Conservation (phyloP, 2,329 filamentous ascomycete genomes). For the Leptographium flavum region DNA sequence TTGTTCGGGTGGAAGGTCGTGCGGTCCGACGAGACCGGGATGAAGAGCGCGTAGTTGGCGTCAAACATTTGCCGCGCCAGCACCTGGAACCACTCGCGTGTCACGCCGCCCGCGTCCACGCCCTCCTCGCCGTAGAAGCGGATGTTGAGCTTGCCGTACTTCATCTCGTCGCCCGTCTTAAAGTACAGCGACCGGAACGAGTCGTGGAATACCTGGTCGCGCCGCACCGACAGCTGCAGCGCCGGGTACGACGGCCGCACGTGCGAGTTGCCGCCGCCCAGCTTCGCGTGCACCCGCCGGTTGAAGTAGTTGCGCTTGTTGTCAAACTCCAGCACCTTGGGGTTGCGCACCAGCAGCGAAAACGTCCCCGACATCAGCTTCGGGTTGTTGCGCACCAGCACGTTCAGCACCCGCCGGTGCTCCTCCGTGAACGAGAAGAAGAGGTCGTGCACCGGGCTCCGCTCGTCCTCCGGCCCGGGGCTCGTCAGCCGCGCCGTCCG, state of each 20-base stretch:
- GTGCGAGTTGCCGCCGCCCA: constrained; percentile 35
- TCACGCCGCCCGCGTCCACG: constrained; percentile 93
- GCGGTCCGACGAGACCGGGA: constrained; percentile 87
- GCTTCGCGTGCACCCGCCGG: constrained; percentile 65
- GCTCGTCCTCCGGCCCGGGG: constrained; percentile 50
- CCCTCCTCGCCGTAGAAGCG: constrained; percentile 96
- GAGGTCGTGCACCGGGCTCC: constrained; percentile 49
- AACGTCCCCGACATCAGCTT: constrained; percentile 98
- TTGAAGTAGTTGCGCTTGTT: constrained; percentile 99
- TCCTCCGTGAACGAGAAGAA: constrained; percentile 98
- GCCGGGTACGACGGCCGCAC: constrained; percentile 55
- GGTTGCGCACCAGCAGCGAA: constrained; percentile 90
- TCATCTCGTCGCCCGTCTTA: constrained; percentile 94
- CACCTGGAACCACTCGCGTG: constrained; percentile 97
- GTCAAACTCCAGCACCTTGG: constrained; percentile 96
- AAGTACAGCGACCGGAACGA: constrained; percentile 98
- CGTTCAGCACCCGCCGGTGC: constrained; percentile 93
- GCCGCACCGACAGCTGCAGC: constrained; percentile 76
- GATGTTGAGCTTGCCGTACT: constrained; percentile 96
- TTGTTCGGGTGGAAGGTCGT: constrained; percentile 98
- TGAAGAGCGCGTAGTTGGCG: constrained; percentile 91
- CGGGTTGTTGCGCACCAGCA: constrained; percentile 90
- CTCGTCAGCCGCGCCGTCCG: constrained; percentile 10
- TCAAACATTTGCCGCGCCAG: constrained; percentile 98
- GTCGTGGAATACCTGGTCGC: constrained; percentile 93